A percentile compares a stretch with the other conserved stretches of the same genome.
These are phyloP conservation scores for Eucalyptus grandis DNA, from an alignment of 345 rosid species.

Conservation along the genomic window DNA sequence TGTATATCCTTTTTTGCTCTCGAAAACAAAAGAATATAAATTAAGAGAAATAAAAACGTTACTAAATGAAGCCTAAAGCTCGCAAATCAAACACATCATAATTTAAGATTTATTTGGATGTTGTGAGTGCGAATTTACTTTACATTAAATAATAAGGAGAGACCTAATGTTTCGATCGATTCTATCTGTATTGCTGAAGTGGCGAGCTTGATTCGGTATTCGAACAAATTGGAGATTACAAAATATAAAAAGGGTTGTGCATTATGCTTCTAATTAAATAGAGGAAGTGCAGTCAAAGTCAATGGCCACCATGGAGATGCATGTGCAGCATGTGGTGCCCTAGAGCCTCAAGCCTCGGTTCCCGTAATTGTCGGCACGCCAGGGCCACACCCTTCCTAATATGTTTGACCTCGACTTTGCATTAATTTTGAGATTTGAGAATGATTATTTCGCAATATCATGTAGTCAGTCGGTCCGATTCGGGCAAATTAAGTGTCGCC, in stretches of 20 bases:
- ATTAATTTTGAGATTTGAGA: background rate
- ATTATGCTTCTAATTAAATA: background rate
- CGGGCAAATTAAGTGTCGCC: background rate
- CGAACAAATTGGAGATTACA: background rate
- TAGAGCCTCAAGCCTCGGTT: background rate
- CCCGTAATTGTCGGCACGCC: background rate
- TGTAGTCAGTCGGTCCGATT: background rate
- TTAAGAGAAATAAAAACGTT: fast-evolving
- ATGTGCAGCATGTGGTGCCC: background rate
- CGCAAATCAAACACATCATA: background rate
- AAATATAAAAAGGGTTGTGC: background rate
- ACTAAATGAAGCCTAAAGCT: background rate
- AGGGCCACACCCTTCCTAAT: background rate
- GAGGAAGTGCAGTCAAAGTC: background rate
- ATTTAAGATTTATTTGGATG: background rate
- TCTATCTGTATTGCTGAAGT: background rate
- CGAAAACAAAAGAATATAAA: fast-evolving
- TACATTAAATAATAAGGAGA: background rate
- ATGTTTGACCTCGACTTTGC: background rate
- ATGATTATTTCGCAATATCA: background rate
- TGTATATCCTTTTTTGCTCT: too few relatives aligned
- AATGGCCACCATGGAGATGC: background rate
- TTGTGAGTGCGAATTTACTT: background rate
- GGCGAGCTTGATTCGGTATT: background rate
- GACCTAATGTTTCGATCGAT: background rate